Evolutionary conservation across 441 rosid species (phyloP), one percentile per base, ranked within the genome.

Genomic region (Arabidopsis hybrid): DNA sequence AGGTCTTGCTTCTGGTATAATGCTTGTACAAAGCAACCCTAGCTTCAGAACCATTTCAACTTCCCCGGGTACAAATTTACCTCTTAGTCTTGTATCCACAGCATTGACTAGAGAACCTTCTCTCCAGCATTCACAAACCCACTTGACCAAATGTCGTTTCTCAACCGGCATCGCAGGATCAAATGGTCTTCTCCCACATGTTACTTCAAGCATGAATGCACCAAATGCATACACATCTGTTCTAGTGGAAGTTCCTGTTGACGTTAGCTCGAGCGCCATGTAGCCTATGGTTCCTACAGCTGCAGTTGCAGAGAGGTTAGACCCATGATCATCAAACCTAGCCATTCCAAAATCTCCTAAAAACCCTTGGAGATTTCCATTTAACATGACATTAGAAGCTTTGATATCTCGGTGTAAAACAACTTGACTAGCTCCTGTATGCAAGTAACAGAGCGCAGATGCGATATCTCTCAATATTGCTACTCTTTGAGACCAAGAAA

Each of bases 261-360:
- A 46, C 0, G 79, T 36, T 26, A 89, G 68, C 76, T 87, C 89
- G 6, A 87, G 91, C 29, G 88, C 91, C 43, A 60, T 87, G 83
- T 8, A 74, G n/a, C 91, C 91, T 3, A 86, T 26, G 6, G 92
- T 89, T 26, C 92, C 95, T 5, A 85, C 87, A 4, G 87, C 74
- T 0, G 77, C 76, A 6, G 90, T 86, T 29, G 85, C 80, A 21
- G 78, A 71, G 21, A 79, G 65, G 56, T 62, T 71, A 8, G 72
- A 7, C 31, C 79, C 86, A 3, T 63, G 88, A 50, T 87, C 86
- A 17, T 86, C 72, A 39, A 85, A 69, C 71, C 63, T 87, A 0
- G 92, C 87, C 45, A 87, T 87, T 8, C 95, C 92, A 5, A 89
- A 87, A 79, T 89, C 87, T n/a, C 89, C 92, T n/a, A 89, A 60